Base-by-base conservation (phyloP, 306 rosid species). In the Trifolium pratense region DNA sequence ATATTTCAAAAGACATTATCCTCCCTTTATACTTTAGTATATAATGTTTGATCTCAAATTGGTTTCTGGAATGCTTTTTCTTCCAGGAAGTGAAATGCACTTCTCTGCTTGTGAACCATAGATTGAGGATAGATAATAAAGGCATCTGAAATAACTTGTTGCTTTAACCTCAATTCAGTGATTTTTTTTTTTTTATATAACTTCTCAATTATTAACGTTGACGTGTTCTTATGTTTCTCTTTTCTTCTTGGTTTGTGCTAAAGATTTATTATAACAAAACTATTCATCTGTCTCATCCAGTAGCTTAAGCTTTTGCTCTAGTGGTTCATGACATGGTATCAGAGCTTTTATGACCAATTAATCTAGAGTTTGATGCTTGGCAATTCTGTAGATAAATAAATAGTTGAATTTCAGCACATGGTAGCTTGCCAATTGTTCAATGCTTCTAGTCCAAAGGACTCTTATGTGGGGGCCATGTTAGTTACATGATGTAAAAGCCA, bases 1-100 rank as follows among this genome's bases (percentile, higher is more conserved):
- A 23, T 76, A 58, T 70, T 56, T 29, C 60, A 53, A 3, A 4
- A 52, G 40, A 46, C 26, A 23, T 21, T 66, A 12, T 75, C 64
- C 23, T 32, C 59, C 55, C 17, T 25, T 25, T 70, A 51, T 56
- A 55, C 51, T 20, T 64, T 20, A 48, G 10, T 63, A 63, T 63
- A 63, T 36, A 63, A n/a, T 37, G 69, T 63, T 37, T 37, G 45
- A 34, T 34, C 15, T 61, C 45, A 20, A 64, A 20, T 13, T 21
- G 18, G 36, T 66, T 66, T 42, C 36, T 66, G 55, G 45, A 64
- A 42, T 65, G 70, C 55, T 21, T 25, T 65, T 42, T 45, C 53
- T 65, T 21, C 53, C 36, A 13, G 36, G 18, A 65, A 64, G 36
- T 20, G 18, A 26, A 65, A 21, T 36, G 23, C 5, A 40, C 5